These are phyloP conservation scores for Eleusine coracana DNA, from an alignment of 176 grass and related monocot genomes.

Conservation along the genomic window DNA sequence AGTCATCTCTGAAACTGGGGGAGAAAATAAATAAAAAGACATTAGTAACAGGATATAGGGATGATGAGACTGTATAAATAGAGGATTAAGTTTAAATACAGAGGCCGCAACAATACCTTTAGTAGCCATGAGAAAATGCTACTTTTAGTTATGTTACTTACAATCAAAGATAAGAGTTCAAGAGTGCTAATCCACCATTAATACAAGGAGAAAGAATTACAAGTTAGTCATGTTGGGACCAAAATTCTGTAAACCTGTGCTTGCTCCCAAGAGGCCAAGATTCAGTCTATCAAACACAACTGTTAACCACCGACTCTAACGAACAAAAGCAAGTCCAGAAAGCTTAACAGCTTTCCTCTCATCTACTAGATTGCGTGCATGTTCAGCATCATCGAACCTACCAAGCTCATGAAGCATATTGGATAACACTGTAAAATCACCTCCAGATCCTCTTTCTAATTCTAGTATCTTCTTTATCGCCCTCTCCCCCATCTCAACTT, in stretches of 20 bases:
- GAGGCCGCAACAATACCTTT: constrained; percentile 14
- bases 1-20: constrained; percentile 16
- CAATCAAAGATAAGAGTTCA: constrained; percentile 20
- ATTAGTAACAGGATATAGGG: not conserved
- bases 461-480: constrained; percentile 62
- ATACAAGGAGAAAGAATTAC: constrained; percentile 14
- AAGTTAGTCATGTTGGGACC: not conserved
- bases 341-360: constrained; percentile 51
- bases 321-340: constrained; percentile 63
- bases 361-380: constrained; percentile 50
- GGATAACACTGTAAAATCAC: constrained; percentile 64
- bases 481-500: constrained; percentile 68
- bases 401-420: constrained; percentile 66
- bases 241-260: not conserved
- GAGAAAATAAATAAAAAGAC: not conserved
- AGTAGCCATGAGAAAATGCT: constrained; percentile 1
- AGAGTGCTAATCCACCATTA: constrained; percentile 33
- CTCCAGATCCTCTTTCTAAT: constrained; percentile 54
- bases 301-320: constrained; percentile 27
- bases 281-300: not conserved
- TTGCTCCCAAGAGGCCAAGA: not conserved
- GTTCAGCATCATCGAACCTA: constrained; percentile 67
- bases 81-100: not conserved
- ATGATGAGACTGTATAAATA: not conserved
- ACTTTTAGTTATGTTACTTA: constrained; percentile 7